Conservation (phyloP, 2,329 filamentous ascomycete species). For the Diaporthe sp. region DNA sequence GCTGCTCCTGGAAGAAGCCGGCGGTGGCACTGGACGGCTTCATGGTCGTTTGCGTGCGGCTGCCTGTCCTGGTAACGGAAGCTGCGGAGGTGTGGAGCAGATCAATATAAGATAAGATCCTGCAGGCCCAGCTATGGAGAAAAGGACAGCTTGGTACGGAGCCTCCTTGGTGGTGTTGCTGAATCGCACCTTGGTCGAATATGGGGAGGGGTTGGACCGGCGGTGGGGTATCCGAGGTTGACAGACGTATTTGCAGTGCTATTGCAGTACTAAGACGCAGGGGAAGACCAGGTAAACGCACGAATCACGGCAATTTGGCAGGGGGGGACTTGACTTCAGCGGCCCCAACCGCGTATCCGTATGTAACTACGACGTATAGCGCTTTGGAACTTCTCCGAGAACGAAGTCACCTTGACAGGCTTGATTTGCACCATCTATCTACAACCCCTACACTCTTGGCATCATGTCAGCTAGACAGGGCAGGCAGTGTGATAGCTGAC, state of each 20-base stretch:
- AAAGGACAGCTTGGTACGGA: neutral
- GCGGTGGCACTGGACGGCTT: constrained; percentile 55
- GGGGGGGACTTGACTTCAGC: neutral
- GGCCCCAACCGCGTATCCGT: neutral
- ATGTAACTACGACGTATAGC: neutral
- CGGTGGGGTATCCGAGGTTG: constrained; percentile 2
- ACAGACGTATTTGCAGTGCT: neutral
- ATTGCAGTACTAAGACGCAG: neutral
- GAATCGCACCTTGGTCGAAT: neutral
- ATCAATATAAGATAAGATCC: constrained; percentile 1
- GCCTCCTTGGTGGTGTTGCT: neutral
- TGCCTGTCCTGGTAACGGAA: neutral
- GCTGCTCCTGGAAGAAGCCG: constrained; percentile 67
- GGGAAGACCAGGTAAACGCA: neutral
- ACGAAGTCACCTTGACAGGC: neutral
- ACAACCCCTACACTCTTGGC: neutral
- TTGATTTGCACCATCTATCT: neutral
- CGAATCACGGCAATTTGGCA: constrained; percentile 14
- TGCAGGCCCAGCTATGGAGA: neutral
- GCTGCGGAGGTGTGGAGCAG: neutral
- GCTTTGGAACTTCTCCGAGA: neutral
- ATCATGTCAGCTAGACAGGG: neutral
- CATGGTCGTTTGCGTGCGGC: constrained; percentile 44
- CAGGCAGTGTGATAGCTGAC: neutral
- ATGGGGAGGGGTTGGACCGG: neutral